phyloP scores from a whole-genome alignment of 345 rosid genomes.

The Eucalyptus rudis region DNA sequence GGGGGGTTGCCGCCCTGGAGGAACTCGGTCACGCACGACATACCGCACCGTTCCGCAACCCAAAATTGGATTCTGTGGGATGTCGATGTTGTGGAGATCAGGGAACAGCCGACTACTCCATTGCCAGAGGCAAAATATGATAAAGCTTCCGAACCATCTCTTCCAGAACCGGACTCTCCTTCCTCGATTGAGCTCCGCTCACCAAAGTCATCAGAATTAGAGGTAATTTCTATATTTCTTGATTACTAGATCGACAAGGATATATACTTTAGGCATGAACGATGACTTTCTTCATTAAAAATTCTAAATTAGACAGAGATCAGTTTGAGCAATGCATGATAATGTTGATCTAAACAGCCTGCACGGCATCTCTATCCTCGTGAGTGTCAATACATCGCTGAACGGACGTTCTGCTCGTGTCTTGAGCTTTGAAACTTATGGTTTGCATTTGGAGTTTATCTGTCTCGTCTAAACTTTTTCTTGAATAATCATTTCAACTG shows the following conservation, averaged over 20 bases:
- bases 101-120: neutral
- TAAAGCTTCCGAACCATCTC: neutral
- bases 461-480: neutral
- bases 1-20: constrained; percentile 81
- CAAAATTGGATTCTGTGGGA: constrained; percentile 78
- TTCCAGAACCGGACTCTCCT: neutral
- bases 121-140: neutral
- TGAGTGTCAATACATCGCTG: neutral
- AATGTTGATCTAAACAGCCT: neutral
- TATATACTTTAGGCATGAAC: neutral
- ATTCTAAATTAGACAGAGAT: neutral
- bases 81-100: constrained; percentile 39
- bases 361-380: neutral
- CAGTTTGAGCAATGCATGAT: neutral
- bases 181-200: constrained; percentile 15
- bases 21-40: constrained; percentile 61
- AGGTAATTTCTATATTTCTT: constrained; percentile 7
- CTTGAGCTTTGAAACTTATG: neutral
- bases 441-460: neutral
- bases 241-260: neutral
- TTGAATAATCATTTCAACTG: neutral
- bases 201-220: constrained; percentile 7
- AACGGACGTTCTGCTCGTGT: neutral
- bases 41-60: constrained; percentile 41
- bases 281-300: neutral